Conservation (phyloP, 768 basidiomycete species). For the Roridomyces roridus region DNA sequence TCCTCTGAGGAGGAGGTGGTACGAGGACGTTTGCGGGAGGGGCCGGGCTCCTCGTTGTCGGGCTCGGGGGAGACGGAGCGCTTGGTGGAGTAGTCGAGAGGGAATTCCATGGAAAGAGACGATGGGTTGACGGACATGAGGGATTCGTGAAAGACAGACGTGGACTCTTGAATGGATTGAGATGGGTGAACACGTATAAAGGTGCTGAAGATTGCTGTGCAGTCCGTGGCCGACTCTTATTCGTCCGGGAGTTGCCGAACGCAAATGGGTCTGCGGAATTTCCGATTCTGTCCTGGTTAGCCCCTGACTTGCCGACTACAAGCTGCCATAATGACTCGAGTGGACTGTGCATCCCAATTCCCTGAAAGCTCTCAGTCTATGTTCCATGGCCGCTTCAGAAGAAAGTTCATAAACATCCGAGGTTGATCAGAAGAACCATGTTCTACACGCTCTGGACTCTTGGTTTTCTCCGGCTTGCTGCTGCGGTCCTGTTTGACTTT, state of each 20-base stretch:
- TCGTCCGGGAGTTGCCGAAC: too few relatives aligned
- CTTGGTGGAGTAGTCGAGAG: slow-evolving; percentile 28
- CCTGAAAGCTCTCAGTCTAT: too few relatives aligned
- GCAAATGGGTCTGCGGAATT: too few relatives aligned
- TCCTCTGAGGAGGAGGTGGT: slow-evolving; percentile 70
- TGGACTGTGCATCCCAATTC: too few relatives aligned
- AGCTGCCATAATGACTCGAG: too few relatives aligned
- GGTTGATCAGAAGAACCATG: too few relatives aligned
- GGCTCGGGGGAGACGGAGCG: slow-evolving; percentile 31
- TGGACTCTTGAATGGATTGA: background rate
- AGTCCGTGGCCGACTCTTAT: background rate
- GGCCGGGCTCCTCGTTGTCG: slow-evolving; percentile 40
- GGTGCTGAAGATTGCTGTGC: background rate
- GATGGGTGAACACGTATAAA: background rate
- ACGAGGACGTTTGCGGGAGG: slow-evolving; percentile 79
- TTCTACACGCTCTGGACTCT: too few relatives aligned
- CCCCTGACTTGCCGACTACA: too few relatives aligned
- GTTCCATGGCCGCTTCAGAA: too few relatives aligned
- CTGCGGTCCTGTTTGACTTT: slow-evolving; percentile 61
- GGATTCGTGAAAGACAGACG: slow-evolving; percentile 13
- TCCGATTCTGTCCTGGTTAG: too few relatives aligned
- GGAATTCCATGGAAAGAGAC: slow-evolving; percentile 32
- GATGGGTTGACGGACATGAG: slow-evolving; percentile 38
- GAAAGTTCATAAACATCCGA: too few relatives aligned
- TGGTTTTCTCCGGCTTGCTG: too few relatives aligned